Percentiles rank a stretch among this genome's conserved stretches.
phyloP scores from a whole-genome alignment of 768 basidiomycete genomes.

The Trametes cingulata region DNA sequence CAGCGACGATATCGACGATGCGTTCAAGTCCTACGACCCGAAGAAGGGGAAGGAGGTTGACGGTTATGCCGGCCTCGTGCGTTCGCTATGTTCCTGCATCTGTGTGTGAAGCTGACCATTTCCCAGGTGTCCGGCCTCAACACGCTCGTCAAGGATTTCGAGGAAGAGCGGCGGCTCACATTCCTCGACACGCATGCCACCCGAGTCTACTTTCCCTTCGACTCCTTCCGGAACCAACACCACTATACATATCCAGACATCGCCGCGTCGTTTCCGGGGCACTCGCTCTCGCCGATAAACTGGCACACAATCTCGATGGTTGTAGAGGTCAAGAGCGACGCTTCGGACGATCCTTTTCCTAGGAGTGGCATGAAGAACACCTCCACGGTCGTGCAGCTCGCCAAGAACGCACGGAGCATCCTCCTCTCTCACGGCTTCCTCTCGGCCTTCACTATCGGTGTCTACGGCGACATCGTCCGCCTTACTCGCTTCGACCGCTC shows the following conservation, averaged over 20 bases:
- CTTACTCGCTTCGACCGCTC: slow-evolving; percentile 19
- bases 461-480: slow-evolving; percentile 8
- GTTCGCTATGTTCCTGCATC: background rate
- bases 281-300: background rate
- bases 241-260: background rate
- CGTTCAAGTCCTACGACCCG: background rate
- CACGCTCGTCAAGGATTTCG: background rate
- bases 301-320: slow-evolving; percentile 11
- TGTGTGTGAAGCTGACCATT: background rate
- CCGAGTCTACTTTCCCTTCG: background rate
- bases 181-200: background rate
- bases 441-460: slow-evolving; percentile 1
- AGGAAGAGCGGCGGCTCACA: background rate
- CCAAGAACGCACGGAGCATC: background rate
- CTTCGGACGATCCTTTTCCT: background rate
- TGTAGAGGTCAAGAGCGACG: background rate
- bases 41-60: background rate
- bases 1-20: background rate
- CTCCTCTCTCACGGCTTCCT: slow-evolving; percentile 9
- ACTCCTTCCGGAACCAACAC: background rate
- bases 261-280: slow-evolving; percentile 5
- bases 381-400: background rate
- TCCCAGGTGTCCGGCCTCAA: background rate
- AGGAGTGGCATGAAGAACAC: background rate
- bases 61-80: background rate